phyloP scores from a whole-genome alignment of 176 grass and related monocot species.

The Typha latifolia region DNA sequence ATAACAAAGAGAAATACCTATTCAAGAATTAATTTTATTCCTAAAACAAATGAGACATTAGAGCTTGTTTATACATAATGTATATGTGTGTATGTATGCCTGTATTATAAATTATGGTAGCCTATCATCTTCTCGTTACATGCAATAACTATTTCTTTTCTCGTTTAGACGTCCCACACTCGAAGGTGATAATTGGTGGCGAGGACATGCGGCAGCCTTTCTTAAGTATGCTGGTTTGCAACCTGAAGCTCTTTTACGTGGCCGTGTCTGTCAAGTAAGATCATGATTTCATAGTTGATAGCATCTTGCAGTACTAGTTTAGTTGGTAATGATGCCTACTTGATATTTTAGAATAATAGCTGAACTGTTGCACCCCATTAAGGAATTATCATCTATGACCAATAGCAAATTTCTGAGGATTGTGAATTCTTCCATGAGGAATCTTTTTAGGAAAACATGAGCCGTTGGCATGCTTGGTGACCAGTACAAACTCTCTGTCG shows the following conservation, averaged over 20 bases:
- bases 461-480: too few relatives aligned
- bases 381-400: too few relatives aligned
- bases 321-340: background rate
- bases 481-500: too few relatives aligned
- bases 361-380: background rate
- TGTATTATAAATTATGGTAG: background rate
- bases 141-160: constrained; percentile 13
- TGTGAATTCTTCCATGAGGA: too few relatives aligned
- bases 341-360: background rate
- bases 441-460: too few relatives aligned
- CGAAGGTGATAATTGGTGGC: constrained; percentile 99
- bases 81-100: background rate
- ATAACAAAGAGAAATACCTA: too few relatives aligned
- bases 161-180: constrained; percentile 67
- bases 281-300: constrained; percentile 12
- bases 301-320: constrained; percentile 8
- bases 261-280: constrained; percentile 74
- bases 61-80: too few relatives aligned
- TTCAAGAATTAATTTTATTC: too few relatives aligned
- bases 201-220: constrained; percentile 90
- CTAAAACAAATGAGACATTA: too few relatives aligned
- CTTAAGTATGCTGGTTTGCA: constrained; percentile 77
- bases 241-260: constrained; percentile 61
- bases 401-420: too few relatives aligned
- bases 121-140: background rate